Conservation (phyloP, 805 yeast genomes). For the Priceomyces medius region DNA sequence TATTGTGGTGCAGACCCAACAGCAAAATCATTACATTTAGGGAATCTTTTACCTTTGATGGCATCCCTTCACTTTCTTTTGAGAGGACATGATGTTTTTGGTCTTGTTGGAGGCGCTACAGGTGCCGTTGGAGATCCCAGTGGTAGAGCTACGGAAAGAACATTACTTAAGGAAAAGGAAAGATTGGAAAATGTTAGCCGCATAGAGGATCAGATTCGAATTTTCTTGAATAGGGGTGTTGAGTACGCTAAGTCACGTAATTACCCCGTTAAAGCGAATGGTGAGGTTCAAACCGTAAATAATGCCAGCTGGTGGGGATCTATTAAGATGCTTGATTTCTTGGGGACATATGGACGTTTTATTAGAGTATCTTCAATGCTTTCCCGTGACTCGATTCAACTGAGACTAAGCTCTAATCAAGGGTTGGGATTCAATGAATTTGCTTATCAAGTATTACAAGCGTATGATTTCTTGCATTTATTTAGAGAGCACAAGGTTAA, state of each 20-base stretch:
- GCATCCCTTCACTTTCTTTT: conserved; percentile 78
- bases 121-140: conserved; percentile 97
- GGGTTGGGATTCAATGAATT: conserved; percentile 95
- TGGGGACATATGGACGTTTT: conserved; percentile 71
- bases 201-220: conserved; percentile 61
- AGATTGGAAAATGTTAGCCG: conserved; percentile 55
- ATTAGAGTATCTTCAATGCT: conserved; percentile 86
- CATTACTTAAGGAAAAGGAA: conserved; percentile 49
- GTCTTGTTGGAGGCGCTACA: conserved; percentile 92
- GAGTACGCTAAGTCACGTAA: conserved; percentile 58
- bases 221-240: conserved; percentile 61
- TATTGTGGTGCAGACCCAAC: conserved; percentile 98
- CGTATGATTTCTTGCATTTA: conserved; percentile 87
- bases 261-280: conserved; percentile 31
- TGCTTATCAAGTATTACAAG: conserved; percentile 89
- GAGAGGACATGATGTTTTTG: conserved; percentile 81
- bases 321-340: conserved; percentile 71
- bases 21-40: conserved; percentile 84
- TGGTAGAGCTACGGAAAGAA: conserved; percentile 79
- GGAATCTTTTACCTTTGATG: conserved; percentile 86
- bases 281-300: conserved; percentile 49
- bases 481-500: conserved; percentile 56
- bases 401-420: conserved; percentile 61
- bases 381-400: conserved; percentile 81
- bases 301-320: conserved; percentile 87